Conservation (phyloP, 2,329 filamentous ascomycete species). For the Curvularia hawaiiensis region DNA sequence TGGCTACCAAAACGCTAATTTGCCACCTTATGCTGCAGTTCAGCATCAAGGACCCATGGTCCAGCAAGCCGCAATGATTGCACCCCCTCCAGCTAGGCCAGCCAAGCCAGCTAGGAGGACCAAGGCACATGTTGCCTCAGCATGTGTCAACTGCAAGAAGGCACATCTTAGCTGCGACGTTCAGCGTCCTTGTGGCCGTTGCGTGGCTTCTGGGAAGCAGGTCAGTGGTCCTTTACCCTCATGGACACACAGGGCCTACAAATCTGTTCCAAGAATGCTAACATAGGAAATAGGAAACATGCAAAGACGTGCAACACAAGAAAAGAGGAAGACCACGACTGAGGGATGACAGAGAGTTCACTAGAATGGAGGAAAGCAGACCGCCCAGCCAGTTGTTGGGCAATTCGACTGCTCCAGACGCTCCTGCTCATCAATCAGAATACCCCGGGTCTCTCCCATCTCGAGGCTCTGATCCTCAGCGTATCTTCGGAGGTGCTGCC, state of each 20-base stretch:
- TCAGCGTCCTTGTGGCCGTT: conserved; percentile 78
- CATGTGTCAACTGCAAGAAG: conserved; percentile 84
- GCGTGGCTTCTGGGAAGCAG: conserved; percentile 75
- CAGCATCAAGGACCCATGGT: conserved; percentile 39
- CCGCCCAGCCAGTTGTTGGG: conserved; percentile 35
- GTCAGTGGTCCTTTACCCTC: conserved; percentile 43
- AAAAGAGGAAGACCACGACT: conserved; percentile 79
- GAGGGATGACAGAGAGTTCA: conserved; percentile 60
- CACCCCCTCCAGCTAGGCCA: conserved; percentile 37
- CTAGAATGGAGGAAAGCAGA: conserved; percentile 37
- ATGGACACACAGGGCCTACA: neutral
- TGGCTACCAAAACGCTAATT: conserved; percentile 32
- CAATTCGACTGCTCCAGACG: conserved; percentile 28
- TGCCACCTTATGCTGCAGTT: conserved; percentile 32
- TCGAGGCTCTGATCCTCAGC: conserved; percentile 32
- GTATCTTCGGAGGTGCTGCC: conserved; percentile 23
- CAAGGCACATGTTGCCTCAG: conserved; percentile 82
- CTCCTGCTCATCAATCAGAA: conserved; percentile 27
- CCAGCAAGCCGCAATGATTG: conserved; percentile 41
- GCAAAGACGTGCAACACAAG: conserved; percentile 84
- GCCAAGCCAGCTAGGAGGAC: conserved; percentile 53
- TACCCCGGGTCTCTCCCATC: conserved; percentile 29
- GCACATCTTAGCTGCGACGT: conserved; percentile 73
- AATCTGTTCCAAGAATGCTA: conserved; percentile 5
- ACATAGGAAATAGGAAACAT: conserved; percentile 64